Evolutionary conservation across 495 filamentous ascomycete genomes (phyloP).

Genomic region (Neurospora sp.): DNA sequence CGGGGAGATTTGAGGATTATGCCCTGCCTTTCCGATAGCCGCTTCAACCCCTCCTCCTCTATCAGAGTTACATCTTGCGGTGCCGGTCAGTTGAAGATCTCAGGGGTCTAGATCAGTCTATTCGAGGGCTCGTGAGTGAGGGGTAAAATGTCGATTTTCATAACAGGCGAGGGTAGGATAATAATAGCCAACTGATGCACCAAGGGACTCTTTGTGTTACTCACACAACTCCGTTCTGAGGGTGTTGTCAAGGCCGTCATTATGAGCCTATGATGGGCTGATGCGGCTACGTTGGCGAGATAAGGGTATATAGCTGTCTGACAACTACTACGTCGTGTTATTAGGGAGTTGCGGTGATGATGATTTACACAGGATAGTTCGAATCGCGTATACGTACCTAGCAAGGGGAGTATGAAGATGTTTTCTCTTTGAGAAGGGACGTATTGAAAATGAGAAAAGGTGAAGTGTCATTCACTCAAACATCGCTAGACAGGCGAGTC

Average conservation of each 20-base stretch:
- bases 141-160: background rate
- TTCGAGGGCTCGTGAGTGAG: background rate
- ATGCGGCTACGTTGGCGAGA: background rate
- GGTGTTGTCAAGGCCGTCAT: background rate
- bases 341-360: background rate
- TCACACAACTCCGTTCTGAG: background rate
- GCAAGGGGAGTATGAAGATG: background rate
- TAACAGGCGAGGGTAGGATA: background rate
- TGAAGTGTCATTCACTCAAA: background rate
- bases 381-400: background rate
- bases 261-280: background rate
- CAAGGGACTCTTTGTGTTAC: background rate
- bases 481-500: background rate
- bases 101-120: background rate
- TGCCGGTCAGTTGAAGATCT: background rate
- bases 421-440: background rate
- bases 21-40: background rate
- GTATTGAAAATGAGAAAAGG: background rate
- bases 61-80: background rate
- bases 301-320: background rate
- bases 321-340: background rate
- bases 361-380: background rate
- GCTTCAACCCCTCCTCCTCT: background rate
- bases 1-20: background rate
- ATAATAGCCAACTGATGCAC: background rate